Conservation (phyloP, 306 rosid genomes). For the Lotus japonicus region DNA sequence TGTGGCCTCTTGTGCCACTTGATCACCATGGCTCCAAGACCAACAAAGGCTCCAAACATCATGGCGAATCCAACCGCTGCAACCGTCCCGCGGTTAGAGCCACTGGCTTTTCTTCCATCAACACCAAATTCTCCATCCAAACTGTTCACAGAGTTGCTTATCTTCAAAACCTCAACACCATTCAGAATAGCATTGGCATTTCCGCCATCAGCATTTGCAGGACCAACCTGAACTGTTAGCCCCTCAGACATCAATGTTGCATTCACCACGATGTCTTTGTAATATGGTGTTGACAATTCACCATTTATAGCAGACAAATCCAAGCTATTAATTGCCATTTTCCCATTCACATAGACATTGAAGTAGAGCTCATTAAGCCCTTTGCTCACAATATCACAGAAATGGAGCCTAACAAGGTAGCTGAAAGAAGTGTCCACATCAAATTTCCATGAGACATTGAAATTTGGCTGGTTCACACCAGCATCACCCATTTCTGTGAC, state of each 20-base stretch:
- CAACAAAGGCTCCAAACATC: conserved; percentile 62
- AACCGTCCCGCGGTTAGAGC: conserved; percentile 33
- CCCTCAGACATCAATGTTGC: conserved; percentile 43
- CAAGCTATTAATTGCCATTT: conserved; percentile 30
- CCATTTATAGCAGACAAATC: conserved; percentile 37
- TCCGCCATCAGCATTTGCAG: conserved; percentile 7
- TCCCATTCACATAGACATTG: conserved; percentile 39
- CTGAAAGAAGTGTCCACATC: conserved; percentile 37
- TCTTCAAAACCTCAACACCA: conserved; percentile 51
- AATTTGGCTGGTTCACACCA: conserved; percentile 18
- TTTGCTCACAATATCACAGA: conserved; percentile 53
- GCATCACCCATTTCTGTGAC: conserved; percentile 41
- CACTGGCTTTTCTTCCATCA: conserved; percentile 24
- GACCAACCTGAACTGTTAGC: conserved; percentile 40
- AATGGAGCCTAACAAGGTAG: conserved; percentile 47
- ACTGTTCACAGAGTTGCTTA: conserved; percentile 48
- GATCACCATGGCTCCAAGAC: conserved; percentile 58
- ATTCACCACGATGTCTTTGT: conserved; percentile 51
- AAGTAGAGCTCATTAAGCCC: conserved; percentile 39
- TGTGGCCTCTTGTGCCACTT: conserved; percentile 67
- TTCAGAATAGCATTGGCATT: conserved; percentile 37
- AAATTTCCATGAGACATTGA: conserved; percentile 54
- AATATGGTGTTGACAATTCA: conserved; percentile 34
- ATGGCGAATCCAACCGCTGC: conserved; percentile 54
- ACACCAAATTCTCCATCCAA: conserved; percentile 58